Conservation (phyloP, 225 moss, liverwort and hornwort species). For the Thuidium tamariscinum region DNA sequence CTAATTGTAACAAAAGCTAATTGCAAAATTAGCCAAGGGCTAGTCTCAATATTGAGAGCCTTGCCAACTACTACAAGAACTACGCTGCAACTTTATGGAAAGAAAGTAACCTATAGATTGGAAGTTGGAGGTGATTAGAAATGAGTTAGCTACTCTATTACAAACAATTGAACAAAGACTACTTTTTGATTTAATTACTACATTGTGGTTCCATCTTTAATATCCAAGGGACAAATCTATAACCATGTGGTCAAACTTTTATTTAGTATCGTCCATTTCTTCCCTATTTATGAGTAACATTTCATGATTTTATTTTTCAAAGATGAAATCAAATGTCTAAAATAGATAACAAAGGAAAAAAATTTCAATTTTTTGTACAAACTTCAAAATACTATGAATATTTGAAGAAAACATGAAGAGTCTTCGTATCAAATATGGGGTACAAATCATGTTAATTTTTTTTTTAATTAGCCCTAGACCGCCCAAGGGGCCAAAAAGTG, state of each 20-base stretch:
- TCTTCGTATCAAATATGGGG: not conserved
- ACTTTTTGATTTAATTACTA: not conserved
- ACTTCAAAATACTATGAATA: not conserved
- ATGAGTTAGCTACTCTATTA: too few species aligned
- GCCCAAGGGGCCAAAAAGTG: too few species aligned
- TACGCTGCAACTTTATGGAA: too few species aligned
- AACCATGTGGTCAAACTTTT: not conserved
- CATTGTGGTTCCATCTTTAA: not conserved
- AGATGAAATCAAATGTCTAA: not conserved
- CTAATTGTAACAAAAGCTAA: too few species aligned
- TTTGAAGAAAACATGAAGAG: not conserved
- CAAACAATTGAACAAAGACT: not conserved
- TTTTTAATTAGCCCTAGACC: too few species aligned
- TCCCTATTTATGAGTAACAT: not conserved
- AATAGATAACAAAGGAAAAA: too few species aligned
- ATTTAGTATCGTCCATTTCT: accelerated
- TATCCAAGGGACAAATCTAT: accelerated
- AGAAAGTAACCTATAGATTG: too few species aligned
- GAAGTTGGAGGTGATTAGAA: too few species aligned
- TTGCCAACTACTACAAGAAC: too few species aligned
- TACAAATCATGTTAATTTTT: not conserved
- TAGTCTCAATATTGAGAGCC: too few species aligned
- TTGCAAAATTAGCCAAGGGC: too few species aligned
- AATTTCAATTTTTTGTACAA: not conserved
- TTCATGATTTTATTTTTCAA: not conserved